Conservation (phyloP, 1,139 yeast species). For the Zygosaccharomyces pseudobailii region DNA sequence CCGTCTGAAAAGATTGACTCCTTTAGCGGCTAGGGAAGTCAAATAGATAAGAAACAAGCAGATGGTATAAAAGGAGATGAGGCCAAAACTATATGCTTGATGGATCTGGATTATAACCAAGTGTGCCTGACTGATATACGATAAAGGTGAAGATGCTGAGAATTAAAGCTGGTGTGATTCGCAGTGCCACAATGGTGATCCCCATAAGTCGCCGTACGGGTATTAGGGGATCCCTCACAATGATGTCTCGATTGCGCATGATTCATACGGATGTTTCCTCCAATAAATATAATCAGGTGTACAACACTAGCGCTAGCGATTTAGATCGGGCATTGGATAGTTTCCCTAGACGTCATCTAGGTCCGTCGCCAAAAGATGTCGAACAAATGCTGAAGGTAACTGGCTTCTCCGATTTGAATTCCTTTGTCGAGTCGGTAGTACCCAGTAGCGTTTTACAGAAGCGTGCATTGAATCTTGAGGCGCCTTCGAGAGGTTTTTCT, state of each 20-base stretch:
- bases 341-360: slow-evolving; percentile 86
- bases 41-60: neutral
- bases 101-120: no score
- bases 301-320: slow-evolving; percentile 15
- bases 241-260: neutral
- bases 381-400: slow-evolving; percentile 58
- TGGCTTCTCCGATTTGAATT: slow-evolving; percentile 63
- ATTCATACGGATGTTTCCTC: slow-evolving; percentile 19
- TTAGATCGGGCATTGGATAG: slow-evolving; percentile 52
- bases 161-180: neutral
- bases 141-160: neutral
- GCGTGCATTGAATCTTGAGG: slow-evolving; percentile 52
- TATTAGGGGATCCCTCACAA: neutral
- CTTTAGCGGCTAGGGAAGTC: neutral
- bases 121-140: neutral
- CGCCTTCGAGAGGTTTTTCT: slow-evolving; percentile 63
- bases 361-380: slow-evolving; percentile 67
- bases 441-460: slow-evolving; percentile 71
- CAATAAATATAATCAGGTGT: slow-evolving; percentile 17
- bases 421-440: slow-evolving; percentile 66
- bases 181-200: neutral
- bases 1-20: neutral
- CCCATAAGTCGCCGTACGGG: neutral
- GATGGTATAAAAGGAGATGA: slow-evolving; percentile 3
- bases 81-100: neutral